A percentile compares a stretch with the other conserved stretches of the same genome.
These are phyloP conservation scores for Lactarius indigo DNA, from an alignment of 768 basidiomycete genomes.

Conservation along the genomic window DNA sequence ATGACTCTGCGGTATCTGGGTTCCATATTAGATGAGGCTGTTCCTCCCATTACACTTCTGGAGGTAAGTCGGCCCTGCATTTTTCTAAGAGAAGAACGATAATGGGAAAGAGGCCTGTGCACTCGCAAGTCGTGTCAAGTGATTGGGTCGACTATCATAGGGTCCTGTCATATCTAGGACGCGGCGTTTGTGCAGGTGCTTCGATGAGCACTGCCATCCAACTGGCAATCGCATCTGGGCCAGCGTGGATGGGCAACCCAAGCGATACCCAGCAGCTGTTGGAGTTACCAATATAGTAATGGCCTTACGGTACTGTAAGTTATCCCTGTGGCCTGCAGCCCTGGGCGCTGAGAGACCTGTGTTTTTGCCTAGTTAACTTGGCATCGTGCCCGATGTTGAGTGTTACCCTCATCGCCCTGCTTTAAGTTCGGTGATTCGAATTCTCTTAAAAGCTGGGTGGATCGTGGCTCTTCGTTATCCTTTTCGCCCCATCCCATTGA, in stretches of 20 bases:
- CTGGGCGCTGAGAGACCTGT: not conserved
- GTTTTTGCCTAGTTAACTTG: not conserved
- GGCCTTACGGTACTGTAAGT: no score
- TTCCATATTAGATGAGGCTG: not conserved
- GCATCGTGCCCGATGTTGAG: not conserved
- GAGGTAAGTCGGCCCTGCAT: not conserved
- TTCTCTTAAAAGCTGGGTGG: no score
- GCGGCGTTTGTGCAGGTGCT: not conserved
- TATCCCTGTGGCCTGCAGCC: not conserved
- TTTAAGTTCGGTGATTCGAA: not conserved
- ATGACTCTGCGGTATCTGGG: not conserved
- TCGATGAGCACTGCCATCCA: not conserved
- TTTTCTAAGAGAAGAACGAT: not conserved
- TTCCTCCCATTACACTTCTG: not conserved
- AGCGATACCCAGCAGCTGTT: not conserved
- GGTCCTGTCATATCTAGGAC: not conserved
- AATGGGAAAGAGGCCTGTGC: not conserved
- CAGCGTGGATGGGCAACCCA: not conserved
- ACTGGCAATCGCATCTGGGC: no score
- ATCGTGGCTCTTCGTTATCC: no score
- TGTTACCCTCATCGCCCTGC: not conserved
- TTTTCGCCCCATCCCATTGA: no score
- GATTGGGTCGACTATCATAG: no score
- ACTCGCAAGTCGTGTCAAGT: no score
- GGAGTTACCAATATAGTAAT: not conserved